Percentiles rank a stretch among this genome's conserved stretches.
phyloP scores from a whole-genome alignment of 768 basidiomycete species.

The Hypholoma sublateritium region DNA sequence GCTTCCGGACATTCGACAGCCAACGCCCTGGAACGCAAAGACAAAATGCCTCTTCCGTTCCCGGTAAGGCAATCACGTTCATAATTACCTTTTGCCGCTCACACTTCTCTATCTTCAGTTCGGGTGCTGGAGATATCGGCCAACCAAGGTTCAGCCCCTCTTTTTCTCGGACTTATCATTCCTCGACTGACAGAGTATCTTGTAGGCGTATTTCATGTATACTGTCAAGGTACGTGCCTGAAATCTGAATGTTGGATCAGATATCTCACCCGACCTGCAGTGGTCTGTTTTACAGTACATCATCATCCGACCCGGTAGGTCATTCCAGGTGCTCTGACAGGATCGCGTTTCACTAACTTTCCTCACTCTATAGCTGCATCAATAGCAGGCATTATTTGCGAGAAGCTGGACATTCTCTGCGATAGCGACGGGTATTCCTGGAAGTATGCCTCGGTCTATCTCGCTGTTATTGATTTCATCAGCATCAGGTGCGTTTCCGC shows the following conservation, averaged over 20 bases:
- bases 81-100: neutral
- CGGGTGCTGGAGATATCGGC: conserved; percentile 79
- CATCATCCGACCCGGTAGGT: conserved; percentile 56
- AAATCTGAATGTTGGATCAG: neutral
- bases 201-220: conserved; percentile 84
- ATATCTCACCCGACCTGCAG: conserved; percentile 29
- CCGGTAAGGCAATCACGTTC: conserved; percentile 39
- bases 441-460: conserved; percentile 66
- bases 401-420: conserved; percentile 71
- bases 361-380: conserved; percentile 43
- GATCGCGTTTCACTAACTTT: neutral
- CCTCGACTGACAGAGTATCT: conserved; percentile 2
- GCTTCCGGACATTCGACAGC: conserved; percentile 60
- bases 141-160: conserved; percentile 58
- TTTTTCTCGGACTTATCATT: neutral
- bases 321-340: neutral
- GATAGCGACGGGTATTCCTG: conserved; percentile 56
- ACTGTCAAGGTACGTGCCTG: conserved; percentile 62
- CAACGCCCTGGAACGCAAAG: conserved; percentile 74
- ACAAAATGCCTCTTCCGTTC: conserved; percentile 70
- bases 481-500: conserved; percentile 67
- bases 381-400: conserved; percentile 77
- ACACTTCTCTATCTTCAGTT: conserved; percentile 43
- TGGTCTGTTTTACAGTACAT: conserved; percentile 92
- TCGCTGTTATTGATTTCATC: conserved; percentile 72